Base-by-base conservation (phyloP, 306 rosid species). In the Prunus dulcis region DNA sequence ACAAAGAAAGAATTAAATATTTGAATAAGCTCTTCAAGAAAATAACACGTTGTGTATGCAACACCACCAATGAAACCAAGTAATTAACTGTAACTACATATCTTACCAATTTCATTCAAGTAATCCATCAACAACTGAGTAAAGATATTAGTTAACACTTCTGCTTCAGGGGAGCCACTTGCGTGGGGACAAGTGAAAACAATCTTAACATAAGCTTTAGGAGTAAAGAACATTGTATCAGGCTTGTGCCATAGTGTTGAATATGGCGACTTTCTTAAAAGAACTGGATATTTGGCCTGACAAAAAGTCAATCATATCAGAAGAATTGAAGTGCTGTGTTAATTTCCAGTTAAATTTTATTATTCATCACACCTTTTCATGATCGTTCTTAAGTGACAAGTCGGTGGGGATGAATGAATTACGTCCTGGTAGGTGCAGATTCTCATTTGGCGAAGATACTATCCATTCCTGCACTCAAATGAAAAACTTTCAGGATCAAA, bases 241-340 rank as follows among this genome's bases (percentile, higher is more conserved):
- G 97, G 91, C 82, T 95, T 95, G 89, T 83, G 89, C 97, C 97
- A 92, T 76, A 90, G 83, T 25, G 90, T 85, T 34, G 99, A 89
- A 79, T 76, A 88, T 13, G 89, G 74, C 15, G 99, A 88, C 85
- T 87, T 89, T 45, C 82, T 85, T 75, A 95, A 80, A 76, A 92
- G 83, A 85, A 82, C 77, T 60, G 99, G 99, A 89, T 80, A 72
- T 76, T 88, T 84, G 61, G 79, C 93, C 99, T 95, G 90, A 79
- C 84, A 76, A 79, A 83, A 84, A 43, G 65, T 60, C 62, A 77
- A 78, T 65, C 22, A 46, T 47, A 69, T 74, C 70, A 85, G 57
- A 76, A 72, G 79, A 60, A 71, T 23, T 76, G 38, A 60, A n/a
- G 71, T 14, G 64, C 57, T 55, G 45, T 51, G 70, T 49, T 61